These are phyloP conservation scores for Microstegium vimineum DNA, from an alignment of 176 grass and related monocot species.

Conservation along the genomic window DNA sequence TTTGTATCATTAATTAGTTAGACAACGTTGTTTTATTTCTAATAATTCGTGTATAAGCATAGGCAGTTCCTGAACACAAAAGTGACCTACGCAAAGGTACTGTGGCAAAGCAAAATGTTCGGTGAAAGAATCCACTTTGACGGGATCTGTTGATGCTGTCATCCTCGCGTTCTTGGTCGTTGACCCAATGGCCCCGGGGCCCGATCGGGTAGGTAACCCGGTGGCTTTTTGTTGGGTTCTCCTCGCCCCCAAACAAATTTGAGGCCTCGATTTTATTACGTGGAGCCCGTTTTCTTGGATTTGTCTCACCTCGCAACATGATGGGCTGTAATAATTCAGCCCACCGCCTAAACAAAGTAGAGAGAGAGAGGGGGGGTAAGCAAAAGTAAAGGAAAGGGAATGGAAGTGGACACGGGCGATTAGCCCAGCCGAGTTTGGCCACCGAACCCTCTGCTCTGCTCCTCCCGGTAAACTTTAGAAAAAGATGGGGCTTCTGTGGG, in stretches of 20 bases:
- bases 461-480: background rate
- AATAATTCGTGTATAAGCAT: background rate
- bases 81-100: background rate
- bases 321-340: conserved; percentile 48
- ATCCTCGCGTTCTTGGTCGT: background rate
- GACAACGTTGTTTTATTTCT: no score
- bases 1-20: no score
- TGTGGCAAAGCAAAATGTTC: background rate
- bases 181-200: conserved; percentile 23
- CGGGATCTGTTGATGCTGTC: background rate
- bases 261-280: conserved; percentile 39
- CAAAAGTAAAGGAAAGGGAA: background rate
- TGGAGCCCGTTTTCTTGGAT: conserved; percentile 61
- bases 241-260: background rate
- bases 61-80: background rate
- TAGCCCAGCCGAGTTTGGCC: background rate
- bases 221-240: conserved; percentile 17
- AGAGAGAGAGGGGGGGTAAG: background rate
- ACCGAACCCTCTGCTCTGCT: background rate
- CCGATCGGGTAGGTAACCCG: background rate
- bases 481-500: conserved; percentile 35
- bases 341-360: conserved; percentile 18
- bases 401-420: background rate
- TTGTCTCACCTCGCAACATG: conserved; percentile 48
- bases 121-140: background rate